Percentiles rank a stretch among this genome's conserved stretches.
Conservation (phyloP, 192 early-diverging fungal species). For the Linnemannia hyalina region DNA sequence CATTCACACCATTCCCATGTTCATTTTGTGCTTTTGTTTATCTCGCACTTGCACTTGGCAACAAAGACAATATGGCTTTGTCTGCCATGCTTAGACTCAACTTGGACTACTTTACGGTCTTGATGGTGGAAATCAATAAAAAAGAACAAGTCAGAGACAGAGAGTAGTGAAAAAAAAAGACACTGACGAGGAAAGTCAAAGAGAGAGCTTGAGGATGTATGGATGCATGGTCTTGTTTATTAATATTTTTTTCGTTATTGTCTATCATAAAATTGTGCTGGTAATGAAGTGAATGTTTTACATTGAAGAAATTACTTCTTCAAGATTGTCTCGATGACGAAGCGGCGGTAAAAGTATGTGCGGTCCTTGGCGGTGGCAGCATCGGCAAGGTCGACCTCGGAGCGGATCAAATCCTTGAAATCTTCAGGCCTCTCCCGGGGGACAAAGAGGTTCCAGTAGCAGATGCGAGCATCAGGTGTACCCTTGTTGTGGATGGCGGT, state of each 20-base stretch:
- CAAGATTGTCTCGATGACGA: conserved; percentile 51
- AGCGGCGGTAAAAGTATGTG: conserved; percentile 56
- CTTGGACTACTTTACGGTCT: too few species aligned
- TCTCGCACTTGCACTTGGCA: background rate
- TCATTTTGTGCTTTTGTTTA: background rate
- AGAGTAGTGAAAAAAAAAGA: background rate
- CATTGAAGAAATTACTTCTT: conserved; percentile 19
- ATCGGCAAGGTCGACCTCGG: conserved; percentile 46
- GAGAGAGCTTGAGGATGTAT: background rate
- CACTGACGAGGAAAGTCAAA: background rate
- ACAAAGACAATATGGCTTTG: background rate
- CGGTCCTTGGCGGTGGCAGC: conserved; percentile 49
- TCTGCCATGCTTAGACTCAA: too few species aligned
- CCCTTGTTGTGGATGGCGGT: conserved; percentile 50
- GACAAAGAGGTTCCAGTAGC: conserved; percentile 57
- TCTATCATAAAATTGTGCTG: background rate
- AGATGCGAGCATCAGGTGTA: conserved; percentile 47
- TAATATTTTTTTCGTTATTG: background rate
- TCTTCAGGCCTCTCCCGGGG: conserved; percentile 50
- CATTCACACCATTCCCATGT: background rate
- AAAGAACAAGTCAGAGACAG: background rate
- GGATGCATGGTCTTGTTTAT: background rate
- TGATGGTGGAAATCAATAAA: too few species aligned
- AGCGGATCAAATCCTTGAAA: conserved; percentile 40
- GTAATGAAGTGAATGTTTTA: background rate